Conservation (phyloP, 768 basidiomycete genomes). For the Naganishia randhawae region DNA sequence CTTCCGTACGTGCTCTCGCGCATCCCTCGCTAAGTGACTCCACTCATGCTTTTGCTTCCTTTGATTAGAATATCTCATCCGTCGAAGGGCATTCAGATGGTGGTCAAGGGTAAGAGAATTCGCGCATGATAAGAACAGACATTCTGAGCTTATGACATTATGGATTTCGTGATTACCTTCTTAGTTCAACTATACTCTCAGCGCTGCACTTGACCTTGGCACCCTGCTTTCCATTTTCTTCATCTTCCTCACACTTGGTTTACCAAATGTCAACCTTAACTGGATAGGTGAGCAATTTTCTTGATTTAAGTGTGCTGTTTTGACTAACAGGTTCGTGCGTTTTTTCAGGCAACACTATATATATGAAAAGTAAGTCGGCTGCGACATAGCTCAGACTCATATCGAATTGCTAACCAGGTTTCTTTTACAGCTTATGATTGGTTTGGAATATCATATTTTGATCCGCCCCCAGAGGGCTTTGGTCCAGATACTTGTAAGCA, state of each 20-base stretch:
- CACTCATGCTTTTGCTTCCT: not conserved
- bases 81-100: constrained; percentile 54
- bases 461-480: constrained; percentile 17
- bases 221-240: constrained; percentile 52
- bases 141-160: too few relatives aligned
- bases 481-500: constrained; percentile 9
- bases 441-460: constrained; percentile 11
- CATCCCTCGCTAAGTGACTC: too few relatives aligned
- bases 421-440: constrained; percentile 15
- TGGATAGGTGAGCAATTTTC: constrained; percentile 40
- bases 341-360: constrained; percentile 51
- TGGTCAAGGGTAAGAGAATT: constrained; percentile 54
- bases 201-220: constrained; percentile 56
- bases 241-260: constrained; percentile 50
- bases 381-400: not conserved
- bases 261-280: constrained; percentile 49
- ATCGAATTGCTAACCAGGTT: too few relatives aligned
- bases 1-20: constrained; percentile 58
- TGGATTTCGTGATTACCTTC: too few relatives aligned
- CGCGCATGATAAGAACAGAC: too few relatives aligned
- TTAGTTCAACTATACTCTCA: constrained; percentile 56
- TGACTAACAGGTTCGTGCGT: too few relatives aligned
- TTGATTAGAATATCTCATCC: constrained; percentile 52
- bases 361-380: constrained; percentile 38
- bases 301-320: not conserved